Conservation (phyloP, 202 grass and related monocot genomes). For the Hordeum pubiflorum region DNA sequence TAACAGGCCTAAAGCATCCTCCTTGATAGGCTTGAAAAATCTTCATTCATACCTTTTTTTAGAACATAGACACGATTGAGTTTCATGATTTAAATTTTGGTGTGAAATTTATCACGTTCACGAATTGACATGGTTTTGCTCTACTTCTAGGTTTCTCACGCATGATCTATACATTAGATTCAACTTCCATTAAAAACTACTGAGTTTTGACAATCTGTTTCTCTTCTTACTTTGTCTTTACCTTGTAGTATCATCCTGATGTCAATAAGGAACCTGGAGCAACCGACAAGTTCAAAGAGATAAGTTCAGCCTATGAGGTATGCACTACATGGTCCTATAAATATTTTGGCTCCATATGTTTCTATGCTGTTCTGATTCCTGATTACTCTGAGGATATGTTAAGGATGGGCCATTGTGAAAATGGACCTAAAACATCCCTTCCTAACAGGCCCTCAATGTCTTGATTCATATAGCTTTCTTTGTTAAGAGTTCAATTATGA, state of each 20-base stretch:
- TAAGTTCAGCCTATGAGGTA: conserved; percentile 97
- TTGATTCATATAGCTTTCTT: not conserved
- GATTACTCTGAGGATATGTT: not conserved
- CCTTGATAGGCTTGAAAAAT: not conserved
- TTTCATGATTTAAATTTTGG: not conserved
- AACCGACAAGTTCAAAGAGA: conserved; percentile 98
- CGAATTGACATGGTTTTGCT: not conserved
- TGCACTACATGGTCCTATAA: not conserved
- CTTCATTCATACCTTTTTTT: not conserved
- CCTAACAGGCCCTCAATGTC: not conserved
- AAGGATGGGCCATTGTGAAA: not conserved
- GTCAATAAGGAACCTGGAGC: conserved; percentile 94
- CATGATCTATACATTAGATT: not conserved
- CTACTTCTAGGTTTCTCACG: conserved; percentile 3
- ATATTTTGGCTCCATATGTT: not conserved
- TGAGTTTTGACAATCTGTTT: conserved; percentile 5
- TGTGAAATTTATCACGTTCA: not conserved
- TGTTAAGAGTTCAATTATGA: not conserved
- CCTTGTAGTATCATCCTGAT: conserved; percentile 88
- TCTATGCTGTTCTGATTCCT: not conserved
- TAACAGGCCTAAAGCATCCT: not conserved
- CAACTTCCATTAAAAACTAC: not conserved
- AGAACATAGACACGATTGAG: not conserved
- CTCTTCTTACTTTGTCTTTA: not conserved
- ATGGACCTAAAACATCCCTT: not conserved